Base-by-base conservation (phyloP, 345 rosid species). In the Rhodamnia argentea region DNA sequence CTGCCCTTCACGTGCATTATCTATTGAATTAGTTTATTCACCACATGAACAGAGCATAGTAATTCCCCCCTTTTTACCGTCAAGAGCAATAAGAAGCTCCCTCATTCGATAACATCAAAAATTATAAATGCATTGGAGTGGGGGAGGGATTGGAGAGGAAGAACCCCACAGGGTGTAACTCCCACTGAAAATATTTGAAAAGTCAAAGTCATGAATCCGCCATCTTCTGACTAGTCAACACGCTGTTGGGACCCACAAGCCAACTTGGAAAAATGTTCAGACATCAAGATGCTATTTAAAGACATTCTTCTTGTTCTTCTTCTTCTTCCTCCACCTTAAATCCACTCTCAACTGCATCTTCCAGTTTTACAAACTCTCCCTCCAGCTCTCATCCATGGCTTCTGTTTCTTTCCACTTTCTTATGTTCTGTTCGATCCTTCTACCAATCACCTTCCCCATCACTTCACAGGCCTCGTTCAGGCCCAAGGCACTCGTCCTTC, bases 401-500 rank as follows among this genome's bases (percentile, higher is more conserved):
- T 32, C 78, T 40, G 18, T 70, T 70, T 20, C 78, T 32, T 18
- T 70, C 78, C 47, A 0, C 82, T 76, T 29, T 29, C 74, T n/a
- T 70, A 3, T 5, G 51, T 54, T 37, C 52, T 10, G 56, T 18
- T 53, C 57, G 29, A 82, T 83, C 62, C 20, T 59, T 56, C 7
- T 40, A 7, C 29, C 54, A 4, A 44, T 85, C 74, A 74, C 53
- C 74, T 88, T 50, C 37, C 60, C 44, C 29, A 84, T 60, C 32
- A 53, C 82, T 52, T 85, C 74, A 47, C 47, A 84, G 52, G 81
- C 86, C 85, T 86, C 90, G 10, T 90, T 90, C 83, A 89, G 90
- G 50, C 93, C 92, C 10, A 91, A 87, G 56, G 92, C 91, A 26
- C 82, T 92, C 1, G 85, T 89, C 57, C 87, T 91, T 70, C 93